These are phyloP conservation scores for Cercospora berteroae DNA, from an alignment of 2,329 filamentous ascomycete species.

Conservation along the genomic window DNA sequence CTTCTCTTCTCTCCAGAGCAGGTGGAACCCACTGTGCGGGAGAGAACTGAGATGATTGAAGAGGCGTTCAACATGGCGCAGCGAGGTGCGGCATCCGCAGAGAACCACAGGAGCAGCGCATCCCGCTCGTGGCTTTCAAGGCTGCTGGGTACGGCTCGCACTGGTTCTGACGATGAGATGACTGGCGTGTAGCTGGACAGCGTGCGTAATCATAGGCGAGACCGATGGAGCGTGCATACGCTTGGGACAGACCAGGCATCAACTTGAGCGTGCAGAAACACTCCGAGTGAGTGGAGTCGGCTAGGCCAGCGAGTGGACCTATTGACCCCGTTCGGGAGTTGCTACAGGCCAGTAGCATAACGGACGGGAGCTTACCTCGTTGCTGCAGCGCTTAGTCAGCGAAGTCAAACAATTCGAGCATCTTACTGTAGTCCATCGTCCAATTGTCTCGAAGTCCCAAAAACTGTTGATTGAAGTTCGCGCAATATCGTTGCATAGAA, in stretches of 20 bases:
- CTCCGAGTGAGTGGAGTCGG: neutral
- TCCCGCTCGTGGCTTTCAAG: neutral
- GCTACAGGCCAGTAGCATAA: neutral
- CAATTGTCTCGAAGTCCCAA: neutral
- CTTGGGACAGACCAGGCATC: neutral
- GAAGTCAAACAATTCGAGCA: neutral
- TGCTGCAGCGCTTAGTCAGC: neutral
- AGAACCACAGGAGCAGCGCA: neutral
- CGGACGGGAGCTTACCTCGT: neutral
- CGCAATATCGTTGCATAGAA: neutral
- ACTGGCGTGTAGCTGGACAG: neutral
- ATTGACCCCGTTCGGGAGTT: neutral
- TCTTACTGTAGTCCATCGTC: neutral
- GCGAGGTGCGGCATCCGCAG: neutral
- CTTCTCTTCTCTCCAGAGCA: neutral
- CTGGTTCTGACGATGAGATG: neutral
- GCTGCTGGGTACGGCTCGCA: neutral
- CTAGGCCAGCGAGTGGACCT: neutral
- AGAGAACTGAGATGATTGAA: neutral
- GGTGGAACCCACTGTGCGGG: neutral
- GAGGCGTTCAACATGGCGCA: neutral
- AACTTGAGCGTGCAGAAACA: neutral
- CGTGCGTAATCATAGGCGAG: neutral
- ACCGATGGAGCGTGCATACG: neutral
- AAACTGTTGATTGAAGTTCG: neutral